Conservation (phyloP, 352 stramenopile genomes). For the Globisporangium cystogenes region DNA sequence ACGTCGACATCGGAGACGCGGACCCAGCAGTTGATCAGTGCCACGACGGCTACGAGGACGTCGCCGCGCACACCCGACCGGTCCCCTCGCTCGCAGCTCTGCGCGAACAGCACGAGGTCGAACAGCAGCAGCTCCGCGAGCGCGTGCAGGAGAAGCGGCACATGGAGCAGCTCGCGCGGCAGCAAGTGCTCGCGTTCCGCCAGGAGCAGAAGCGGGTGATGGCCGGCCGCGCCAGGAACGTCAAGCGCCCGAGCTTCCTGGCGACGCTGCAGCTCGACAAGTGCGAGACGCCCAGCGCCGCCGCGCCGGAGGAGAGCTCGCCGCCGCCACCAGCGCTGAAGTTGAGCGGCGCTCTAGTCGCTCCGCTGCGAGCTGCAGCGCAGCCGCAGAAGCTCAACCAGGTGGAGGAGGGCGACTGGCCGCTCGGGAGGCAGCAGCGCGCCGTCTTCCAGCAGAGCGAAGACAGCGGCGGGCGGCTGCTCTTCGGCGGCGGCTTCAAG, state of each 20-base stretch:
- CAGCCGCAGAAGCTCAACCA: background rate
- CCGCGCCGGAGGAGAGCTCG: background rate
- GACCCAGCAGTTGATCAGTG: background rate
- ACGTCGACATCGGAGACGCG: background rate
- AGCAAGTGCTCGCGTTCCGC: conserved; percentile 14
- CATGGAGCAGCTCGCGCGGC: conserved; percentile 8
- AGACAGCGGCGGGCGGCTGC: conserved; percentile 12
- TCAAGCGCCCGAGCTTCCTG: conserved; percentile 22
- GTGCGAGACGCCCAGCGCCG: too few species aligned
- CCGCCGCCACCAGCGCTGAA: background rate
- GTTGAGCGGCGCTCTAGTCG: too few species aligned
- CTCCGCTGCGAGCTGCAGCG: background rate
- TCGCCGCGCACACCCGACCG: background rate
- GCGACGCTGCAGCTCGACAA: conserved; percentile 23
- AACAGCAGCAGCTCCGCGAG: conserved; percentile 8
- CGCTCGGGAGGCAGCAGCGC: conserved; percentile 11
- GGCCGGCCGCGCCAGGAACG: conserved; percentile 2
- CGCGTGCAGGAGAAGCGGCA: conserved; percentile 13
- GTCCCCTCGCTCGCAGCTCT: background rate
- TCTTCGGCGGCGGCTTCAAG: conserved; percentile 34
- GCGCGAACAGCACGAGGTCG: conserved; percentile 1
- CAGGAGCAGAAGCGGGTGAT: conserved; percentile 17
- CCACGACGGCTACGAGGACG: background rate
- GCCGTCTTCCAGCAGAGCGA: conserved; percentile 11
- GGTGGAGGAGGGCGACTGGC: background rate